Evolutionary conservation across 306 rosid species (phyloP).

Genomic region (Adenanthera pavonina): DNA sequence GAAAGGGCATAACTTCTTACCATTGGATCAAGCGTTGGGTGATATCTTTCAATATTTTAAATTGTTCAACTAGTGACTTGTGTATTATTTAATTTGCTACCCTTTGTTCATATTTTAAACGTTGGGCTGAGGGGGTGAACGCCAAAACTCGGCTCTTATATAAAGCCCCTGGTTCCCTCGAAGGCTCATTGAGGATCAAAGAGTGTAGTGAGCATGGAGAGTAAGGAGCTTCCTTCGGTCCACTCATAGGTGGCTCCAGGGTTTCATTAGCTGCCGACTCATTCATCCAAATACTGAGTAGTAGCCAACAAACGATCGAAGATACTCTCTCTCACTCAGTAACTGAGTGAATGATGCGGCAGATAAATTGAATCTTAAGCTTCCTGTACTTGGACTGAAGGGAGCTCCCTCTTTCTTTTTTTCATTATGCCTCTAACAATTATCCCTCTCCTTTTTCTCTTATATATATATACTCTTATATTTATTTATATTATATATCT

Average conservation of each 20-base stretch:
- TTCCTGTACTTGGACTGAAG: slow-evolving; percentile 97
- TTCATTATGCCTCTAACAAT: not conserved
- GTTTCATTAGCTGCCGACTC: slow-evolving; percentile 96
- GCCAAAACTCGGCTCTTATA: slow-evolving; percentile 36
- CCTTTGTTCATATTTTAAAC: slow-evolving; percentile 21
- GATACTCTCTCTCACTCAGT: slow-evolving; percentile 55
- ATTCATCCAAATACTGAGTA: slow-evolving; percentile 91
- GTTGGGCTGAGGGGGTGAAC: not conserved
- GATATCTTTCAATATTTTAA: too few relatives aligned
- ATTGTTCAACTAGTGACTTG: not conserved
- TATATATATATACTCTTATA: too few relatives aligned
- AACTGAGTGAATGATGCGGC: slow-evolving; percentile 96
- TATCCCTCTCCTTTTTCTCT: too few relatives aligned
- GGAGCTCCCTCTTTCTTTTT: slow-evolving; percentile 87
- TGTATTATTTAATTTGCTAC: slow-evolving; percentile 1
- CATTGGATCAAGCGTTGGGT: too few relatives aligned
- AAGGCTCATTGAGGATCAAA: slow-evolving; percentile 22
- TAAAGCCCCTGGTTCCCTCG: slow-evolving; percentile 42
- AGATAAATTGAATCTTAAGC: slow-evolving; percentile 83
- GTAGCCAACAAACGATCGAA: not conserved
- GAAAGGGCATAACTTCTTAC: too few relatives aligned
- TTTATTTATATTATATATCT: too few relatives aligned
- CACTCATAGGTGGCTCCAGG: slow-evolving; percentile 67
- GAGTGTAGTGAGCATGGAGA: not conserved
- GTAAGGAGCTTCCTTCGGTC: slow-evolving; percentile 96